A percentile compares a stretch with the other conserved stretches of the same genome.
phyloP scores from a whole-genome alignment of 2,329 filamentous ascomycete species.

The Aspergillus pseudoglaucus region DNA sequence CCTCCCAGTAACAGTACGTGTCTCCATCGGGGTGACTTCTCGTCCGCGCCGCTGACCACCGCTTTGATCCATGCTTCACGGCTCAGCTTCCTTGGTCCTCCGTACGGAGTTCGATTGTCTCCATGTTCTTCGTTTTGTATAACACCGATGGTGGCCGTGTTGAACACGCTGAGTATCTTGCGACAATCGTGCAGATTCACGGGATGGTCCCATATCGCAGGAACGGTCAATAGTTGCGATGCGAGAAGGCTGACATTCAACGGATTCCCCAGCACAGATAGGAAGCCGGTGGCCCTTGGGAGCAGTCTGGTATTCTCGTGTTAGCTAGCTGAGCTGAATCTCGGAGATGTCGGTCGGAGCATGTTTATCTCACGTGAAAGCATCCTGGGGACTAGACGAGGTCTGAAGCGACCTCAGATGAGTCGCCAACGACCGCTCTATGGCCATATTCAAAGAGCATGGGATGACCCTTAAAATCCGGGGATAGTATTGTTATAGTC shows the following conservation, averaged over 20 bases:
- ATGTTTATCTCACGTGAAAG: slow-evolving; percentile 44
- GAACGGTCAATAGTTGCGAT: slow-evolving; percentile 53
- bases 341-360: slow-evolving; percentile 1
- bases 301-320: slow-evolving; percentile 39
- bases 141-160: slow-evolving; percentile 52
- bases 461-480: background rate
- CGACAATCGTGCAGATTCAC: slow-evolving; percentile 51
- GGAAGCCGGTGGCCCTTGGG: slow-evolving; percentile 43
- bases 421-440: slow-evolving; percentile 55
- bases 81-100: slow-evolving; percentile 46
- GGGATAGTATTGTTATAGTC: slow-evolving; percentile 5
- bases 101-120: slow-evolving; percentile 28
- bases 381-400: slow-evolving; percentile 53
- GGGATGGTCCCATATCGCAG: slow-evolving; percentile 52
- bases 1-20: slow-evolving; percentile 76
- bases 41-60: slow-evolving; percentile 54
- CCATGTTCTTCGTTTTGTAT: slow-evolving; percentile 41
- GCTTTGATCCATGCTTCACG: slow-evolving; percentile 55
- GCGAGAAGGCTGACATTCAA: slow-evolving; percentile 56
- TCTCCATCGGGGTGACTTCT: slow-evolving; percentile 65
- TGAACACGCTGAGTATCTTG: slow-evolving; percentile 55
- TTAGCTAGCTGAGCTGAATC: background rate
- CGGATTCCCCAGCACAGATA: slow-evolving; percentile 51
- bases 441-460: slow-evolving; percentile 42
- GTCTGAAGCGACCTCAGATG: slow-evolving; percentile 56